Evolutionary conservation across 495 filamentous ascomycete genomes (phyloP), one percentile per base, ranked within the genome.

Genomic region (Clavariopsis aquatica): DNA sequence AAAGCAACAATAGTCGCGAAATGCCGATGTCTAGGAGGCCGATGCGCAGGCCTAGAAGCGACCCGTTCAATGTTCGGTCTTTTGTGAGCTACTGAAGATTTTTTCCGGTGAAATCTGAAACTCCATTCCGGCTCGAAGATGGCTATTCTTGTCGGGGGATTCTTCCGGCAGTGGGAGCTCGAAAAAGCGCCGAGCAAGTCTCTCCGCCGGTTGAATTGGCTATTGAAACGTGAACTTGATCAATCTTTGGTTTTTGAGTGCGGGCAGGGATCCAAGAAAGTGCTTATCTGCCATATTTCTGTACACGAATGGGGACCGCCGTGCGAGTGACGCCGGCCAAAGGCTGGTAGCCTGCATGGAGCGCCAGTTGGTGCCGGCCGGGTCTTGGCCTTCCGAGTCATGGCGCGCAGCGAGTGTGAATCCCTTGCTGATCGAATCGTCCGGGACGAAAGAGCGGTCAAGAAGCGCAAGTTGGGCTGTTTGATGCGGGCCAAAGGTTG

Each of bases 361-460:
- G 47, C 20, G 17, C 24, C 31, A 24, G 12, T 24, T 49, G 24
- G 26, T 24, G 20, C 19, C 47, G 10, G 24, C 31, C 6, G 31
- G 31, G 12, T 12, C 31, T 34, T 23, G 20, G 24, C 7, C 9
- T 6, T 49, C 47, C 20, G 47, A 43, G 38, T 43, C 38, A 43
- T 43, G 38, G 47, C 6, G 12, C 19, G 19, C 47, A 49, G 47
- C 24, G 20, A n/a, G 6, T 34, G 31, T 34, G 31, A 34, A 34
- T 12, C 31, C 31, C 20, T 9, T 49, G 47, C 20, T 49, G 47
- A 15, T 24, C 5, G 12, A 1, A 22, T 43, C 47, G 26, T 24
- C 26, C 47, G 9, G 5, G 47, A 22, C 47, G 47, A 49, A 49
- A 49, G 20, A 49, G 47, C 24, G 20, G 47, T 49, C 47, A 49